Evolutionary conservation across 768 basidiomycete genomes (phyloP).

Genomic region (Trichaptum fuscoviolaceum): DNA sequence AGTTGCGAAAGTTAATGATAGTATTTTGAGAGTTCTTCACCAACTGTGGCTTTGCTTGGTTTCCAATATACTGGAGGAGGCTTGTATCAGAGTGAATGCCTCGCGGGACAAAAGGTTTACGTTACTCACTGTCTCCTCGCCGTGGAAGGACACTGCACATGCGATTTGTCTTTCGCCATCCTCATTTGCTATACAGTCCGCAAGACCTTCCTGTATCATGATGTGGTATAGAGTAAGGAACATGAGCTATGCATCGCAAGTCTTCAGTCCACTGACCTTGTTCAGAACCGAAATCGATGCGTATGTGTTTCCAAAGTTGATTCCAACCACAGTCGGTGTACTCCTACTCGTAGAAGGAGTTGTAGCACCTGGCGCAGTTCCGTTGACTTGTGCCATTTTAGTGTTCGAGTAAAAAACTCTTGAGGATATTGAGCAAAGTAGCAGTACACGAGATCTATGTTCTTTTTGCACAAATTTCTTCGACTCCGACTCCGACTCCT

Average conservation of each 20-base stretch:
- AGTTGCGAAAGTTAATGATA: slow-evolving; percentile 89
- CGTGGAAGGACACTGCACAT: slow-evolving; percentile 85
- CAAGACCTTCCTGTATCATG: slow-evolving; percentile 69
- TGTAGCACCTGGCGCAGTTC: slow-evolving; percentile 1
- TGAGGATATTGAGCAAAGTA: too few relatives aligned
- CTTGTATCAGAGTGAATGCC: background rate
- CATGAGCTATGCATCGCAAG: background rate
- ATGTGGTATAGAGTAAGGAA: background rate
- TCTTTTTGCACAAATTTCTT: too few relatives aligned
- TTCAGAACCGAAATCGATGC: slow-evolving; percentile 94
- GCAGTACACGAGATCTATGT: too few relatives aligned
- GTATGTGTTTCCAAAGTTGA: slow-evolving; percentile 95
- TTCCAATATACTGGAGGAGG: slow-evolving; percentile 79
- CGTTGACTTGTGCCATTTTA: slow-evolving; percentile 4
- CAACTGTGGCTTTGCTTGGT: slow-evolving; percentile 88
- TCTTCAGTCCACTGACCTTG: slow-evolving; percentile 51
- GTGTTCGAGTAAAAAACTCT: background rate
- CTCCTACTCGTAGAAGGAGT: background rate
- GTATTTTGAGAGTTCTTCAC: slow-evolving; percentile 95
- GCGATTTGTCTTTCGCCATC: slow-evolving; percentile 98
- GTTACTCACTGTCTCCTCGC: slow-evolving; percentile 77
- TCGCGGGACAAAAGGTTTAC: background rate
- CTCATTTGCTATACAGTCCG: slow-evolving; percentile 96
- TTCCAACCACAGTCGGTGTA: slow-evolving; percentile 70
- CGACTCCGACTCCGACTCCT: too few relatives aligned